Evolutionary conservation across 1,139 yeast species (phyloP), one percentile per base, ranked within the genome.

Genomic region (Magnusiomyces magnusii): DNA sequence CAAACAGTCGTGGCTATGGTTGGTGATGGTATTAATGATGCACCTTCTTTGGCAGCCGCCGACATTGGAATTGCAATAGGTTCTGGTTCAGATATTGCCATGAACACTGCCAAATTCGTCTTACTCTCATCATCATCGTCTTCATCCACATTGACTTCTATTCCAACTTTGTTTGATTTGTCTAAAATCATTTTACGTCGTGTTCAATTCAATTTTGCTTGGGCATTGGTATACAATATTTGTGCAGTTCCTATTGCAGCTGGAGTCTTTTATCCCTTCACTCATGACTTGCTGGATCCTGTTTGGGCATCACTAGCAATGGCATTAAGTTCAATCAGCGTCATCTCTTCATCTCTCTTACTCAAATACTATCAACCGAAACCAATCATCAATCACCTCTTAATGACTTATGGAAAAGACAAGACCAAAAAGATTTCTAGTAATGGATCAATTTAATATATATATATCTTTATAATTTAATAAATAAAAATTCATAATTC

Each of bases 11-110:
- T 75, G 1, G 78, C 76, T 0, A 92, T 93, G 78, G 84, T 93
- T 36, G 99, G 99, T 41, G 99, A 93, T 71, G 99, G 99, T 58
- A 85, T 89, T 60, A 89, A 89, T 69, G 99, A 93, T 71, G 97
- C 98, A 0, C 97, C 98, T 0, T 96, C 97, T 0, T 77, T 93
- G 62, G 88, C 90, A 1, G 81, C 84, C 61, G 87, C 97, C 0
- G 96, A 92, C 69, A 78, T 92, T 28, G 98, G 98, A 25, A 85
- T 93, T 70, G 96, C 98, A 1, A 86, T 92, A 60, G 89, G 96
- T 24, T 80, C 92, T 0, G 97, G 98, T 1, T 88, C 97, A 0
- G 98, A 92, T 67, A 86, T 93, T 67, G 97, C 98, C 2, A 83
- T 91, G 64, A 95, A 92, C 60, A 87, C 95, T 39, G 97, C 98